These are phyloP conservation scores for Trametes sp. DNA, from an alignment of 1,284 basidiomycete species.

Conservation along the genomic window DNA sequence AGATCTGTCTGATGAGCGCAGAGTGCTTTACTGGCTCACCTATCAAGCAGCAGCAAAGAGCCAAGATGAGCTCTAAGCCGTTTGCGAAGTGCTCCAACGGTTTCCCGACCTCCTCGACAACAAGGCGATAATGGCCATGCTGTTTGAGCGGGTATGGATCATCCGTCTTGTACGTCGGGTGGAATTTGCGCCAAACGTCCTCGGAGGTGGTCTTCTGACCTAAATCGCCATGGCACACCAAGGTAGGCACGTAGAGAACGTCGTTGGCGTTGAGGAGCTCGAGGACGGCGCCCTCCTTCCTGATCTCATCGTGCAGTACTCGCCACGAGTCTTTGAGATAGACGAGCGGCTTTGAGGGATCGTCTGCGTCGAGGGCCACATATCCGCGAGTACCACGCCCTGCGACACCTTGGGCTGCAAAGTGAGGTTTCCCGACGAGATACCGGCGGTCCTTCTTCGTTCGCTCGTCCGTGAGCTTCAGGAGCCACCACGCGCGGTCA, in stretches of 20 bases:
- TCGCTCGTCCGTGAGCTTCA: slow-evolving; percentile 4
- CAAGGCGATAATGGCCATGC: slow-evolving; percentile 19
- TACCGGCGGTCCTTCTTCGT: background rate
- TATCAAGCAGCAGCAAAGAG: background rate
- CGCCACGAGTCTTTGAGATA: slow-evolving; percentile 23
- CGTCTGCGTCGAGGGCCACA: slow-evolving; percentile 3
- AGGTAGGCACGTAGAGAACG: slow-evolving; percentile 4
- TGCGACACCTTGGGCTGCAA: background rate
- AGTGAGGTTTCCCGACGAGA: slow-evolving; percentile 18
- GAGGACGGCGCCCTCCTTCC: slow-evolving; percentile 10
- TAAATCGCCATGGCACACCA: slow-evolving; percentile 13
- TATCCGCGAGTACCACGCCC: slow-evolving; percentile 14
- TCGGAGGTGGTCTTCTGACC: slow-evolving; percentile 4
- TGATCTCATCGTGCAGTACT: background rate
- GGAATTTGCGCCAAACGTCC: background rate
- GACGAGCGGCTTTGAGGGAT: background rate
- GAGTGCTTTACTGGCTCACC: slow-evolving; percentile 1
- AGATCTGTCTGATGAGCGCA: background rate
- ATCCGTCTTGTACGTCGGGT: background rate
- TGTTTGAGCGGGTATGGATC: slow-evolving; percentile 3
- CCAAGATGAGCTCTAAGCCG: background rate
- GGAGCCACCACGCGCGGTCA: slow-evolving; percentile 3
- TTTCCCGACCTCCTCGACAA: slow-evolving; percentile 19
- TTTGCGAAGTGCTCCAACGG: slow-evolving; percentile 2
- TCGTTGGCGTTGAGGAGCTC: background rate